Percentiles rank a stretch among this genome's conserved stretches.
phyloP scores from a whole-genome alignment of 192 early-diverging fungal genomes.

The Oehlia diaphana region DNA sequence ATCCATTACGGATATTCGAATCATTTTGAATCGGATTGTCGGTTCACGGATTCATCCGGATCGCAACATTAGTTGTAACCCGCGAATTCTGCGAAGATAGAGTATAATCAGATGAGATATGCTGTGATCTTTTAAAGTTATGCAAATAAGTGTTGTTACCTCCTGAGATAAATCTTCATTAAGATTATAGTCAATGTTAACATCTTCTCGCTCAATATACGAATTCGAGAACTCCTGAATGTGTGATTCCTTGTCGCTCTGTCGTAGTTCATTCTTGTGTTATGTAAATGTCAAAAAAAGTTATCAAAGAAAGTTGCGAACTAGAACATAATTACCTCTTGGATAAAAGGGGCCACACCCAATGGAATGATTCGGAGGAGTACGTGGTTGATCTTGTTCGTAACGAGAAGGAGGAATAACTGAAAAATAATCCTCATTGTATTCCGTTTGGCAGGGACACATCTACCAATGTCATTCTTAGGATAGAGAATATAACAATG shows the following conservation, averaged over 20 bases:
- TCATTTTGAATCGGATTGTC: no score
- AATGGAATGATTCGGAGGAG: not conserved
- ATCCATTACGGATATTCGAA: no score
- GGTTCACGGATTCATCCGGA: no score
- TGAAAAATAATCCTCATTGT: not conserved
- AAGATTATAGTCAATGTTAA: conserved; percentile 6
- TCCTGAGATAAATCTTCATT: conserved; percentile 14
- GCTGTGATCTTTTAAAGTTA: not conserved
- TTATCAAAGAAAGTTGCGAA: conserved; percentile 1
- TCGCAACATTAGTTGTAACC: no score
- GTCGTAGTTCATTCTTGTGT: not conserved
- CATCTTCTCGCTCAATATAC: not conserved
- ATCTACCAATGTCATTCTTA: not conserved
- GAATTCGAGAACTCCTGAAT: conserved; percentile 4
- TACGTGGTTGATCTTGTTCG: not conserved
- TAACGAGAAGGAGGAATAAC: not conserved
- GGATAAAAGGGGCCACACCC: conserved; percentile 6
- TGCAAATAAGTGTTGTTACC: not conserved
- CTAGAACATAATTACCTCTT: conserved; percentile 10
- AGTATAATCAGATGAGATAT: conserved; percentile 13
- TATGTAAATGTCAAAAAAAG: conserved; percentile 14
- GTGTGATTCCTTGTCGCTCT: conserved; percentile 3
- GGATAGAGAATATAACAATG: conserved; percentile 5
- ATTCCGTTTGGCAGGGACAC: conserved; percentile 2
- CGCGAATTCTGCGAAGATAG: conserved; percentile 7